phyloP scores from a whole-genome alignment of 345 rosid species.

The Acer negundo region DNA sequence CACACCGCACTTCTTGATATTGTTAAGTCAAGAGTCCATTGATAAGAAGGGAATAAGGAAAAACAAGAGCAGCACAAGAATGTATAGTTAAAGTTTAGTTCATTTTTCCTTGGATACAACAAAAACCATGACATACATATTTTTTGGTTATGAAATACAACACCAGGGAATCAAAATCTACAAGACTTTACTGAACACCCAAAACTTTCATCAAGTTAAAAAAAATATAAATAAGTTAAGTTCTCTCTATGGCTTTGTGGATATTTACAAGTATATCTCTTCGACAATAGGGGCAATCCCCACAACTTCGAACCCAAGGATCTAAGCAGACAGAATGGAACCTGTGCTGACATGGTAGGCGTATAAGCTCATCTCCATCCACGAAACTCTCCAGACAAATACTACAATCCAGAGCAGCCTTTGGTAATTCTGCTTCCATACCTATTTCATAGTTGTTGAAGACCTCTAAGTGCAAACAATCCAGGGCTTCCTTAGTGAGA shows the following conservation, averaged over 20 bases:
- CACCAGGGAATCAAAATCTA: not conserved
- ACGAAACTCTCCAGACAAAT: conserved; percentile 86
- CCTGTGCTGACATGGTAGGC: conserved; percentile 66
- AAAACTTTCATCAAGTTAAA: not conserved
- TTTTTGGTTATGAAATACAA: not conserved
- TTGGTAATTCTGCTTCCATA: conserved; percentile 23
- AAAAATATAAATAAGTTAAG: not conserved
- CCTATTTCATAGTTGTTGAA: conserved; percentile 37
- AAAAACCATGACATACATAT: not conserved
- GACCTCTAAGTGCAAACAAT: conserved; percentile 47
- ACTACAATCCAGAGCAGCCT: conserved; percentile 55
- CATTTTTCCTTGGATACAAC: not conserved
- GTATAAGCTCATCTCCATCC: conserved; percentile 58
- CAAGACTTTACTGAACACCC: not conserved
- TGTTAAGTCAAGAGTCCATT: too few species aligned
- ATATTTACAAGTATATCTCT: conserved; percentile 42
- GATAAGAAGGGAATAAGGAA: too few species aligned
- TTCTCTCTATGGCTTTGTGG: conserved; percentile 7
- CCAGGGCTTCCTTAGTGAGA: conserved; percentile 54
- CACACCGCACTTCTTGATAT: too few species aligned
- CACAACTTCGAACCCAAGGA: conserved; percentile 89
- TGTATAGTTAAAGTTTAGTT: not conserved
- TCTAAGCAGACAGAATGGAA: conserved; percentile 78
- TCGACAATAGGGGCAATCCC: conserved; percentile 95
- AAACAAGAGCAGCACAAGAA: not conserved